Evolutionary conservation across 1,284 basidiomycete species (phyloP).

Genomic region (Irpex lacteus): DNA sequence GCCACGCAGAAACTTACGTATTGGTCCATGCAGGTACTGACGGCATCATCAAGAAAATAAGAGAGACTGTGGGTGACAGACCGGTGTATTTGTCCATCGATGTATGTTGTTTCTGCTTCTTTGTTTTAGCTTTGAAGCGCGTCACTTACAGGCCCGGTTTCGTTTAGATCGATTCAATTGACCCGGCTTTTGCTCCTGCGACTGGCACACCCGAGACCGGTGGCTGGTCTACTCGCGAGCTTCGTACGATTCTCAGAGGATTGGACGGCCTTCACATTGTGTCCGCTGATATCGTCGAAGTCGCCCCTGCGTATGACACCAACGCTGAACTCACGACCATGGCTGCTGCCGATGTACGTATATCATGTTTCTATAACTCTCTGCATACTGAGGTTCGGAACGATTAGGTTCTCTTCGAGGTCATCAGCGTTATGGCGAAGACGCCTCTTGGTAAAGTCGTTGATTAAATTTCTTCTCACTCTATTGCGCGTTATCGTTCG

Average conservation of each 20-base stretch:
- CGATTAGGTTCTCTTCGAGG: slow-evolving; percentile 63
- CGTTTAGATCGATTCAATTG: slow-evolving; percentile 66
- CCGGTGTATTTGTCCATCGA: slow-evolving; percentile 77
- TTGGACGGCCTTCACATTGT: slow-evolving; percentile 72
- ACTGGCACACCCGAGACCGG: slow-evolving; percentile 73
- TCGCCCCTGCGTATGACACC: slow-evolving; percentile 78
- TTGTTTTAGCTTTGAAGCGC: background rate
- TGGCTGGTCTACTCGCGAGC: slow-evolving; percentile 75
- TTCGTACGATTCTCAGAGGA: slow-evolving; percentile 71
- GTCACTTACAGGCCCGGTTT: background rate
- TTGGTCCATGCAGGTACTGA: slow-evolving; percentile 42
- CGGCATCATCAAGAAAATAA: slow-evolving; percentile 71
- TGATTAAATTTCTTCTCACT: background rate
- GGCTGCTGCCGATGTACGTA: slow-evolving; percentile 74
- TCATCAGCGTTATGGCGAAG: slow-evolving; percentile 76
- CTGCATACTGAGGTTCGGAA: slow-evolving; percentile 6
- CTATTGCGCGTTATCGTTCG: too few relatives aligned
- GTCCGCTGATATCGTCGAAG: slow-evolving; percentile 80
- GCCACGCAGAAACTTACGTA: background rate
- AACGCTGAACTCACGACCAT: slow-evolving; percentile 78
- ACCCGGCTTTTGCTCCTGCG: slow-evolving; percentile 78
- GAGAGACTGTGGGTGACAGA: slow-evolving; percentile 60
- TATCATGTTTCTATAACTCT: background rate
- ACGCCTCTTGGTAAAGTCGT: slow-evolving; percentile 63
- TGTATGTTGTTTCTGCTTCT: slow-evolving; percentile 34